Evolutionary conservation across 2,329 filamentous ascomycete species (phyloP), one percentile per base, ranked within the genome.

Genomic region (Fusarium virguliforme): DNA sequence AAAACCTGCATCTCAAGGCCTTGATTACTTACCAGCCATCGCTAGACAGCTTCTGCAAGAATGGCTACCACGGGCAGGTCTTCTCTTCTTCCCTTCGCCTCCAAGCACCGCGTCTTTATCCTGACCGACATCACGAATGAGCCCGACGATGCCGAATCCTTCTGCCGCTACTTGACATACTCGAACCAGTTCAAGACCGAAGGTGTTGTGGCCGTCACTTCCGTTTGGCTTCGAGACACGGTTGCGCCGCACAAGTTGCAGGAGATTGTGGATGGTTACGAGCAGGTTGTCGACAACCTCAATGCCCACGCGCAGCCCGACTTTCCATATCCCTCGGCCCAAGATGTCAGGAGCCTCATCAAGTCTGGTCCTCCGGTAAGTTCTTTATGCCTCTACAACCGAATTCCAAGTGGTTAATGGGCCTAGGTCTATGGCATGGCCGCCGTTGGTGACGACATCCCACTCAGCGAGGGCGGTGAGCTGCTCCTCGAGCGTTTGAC

Each of bases 91-190:
- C 64, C 67, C 13, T 69, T 67, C 15, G 64, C 60, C 18, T 65
- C 65, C 12, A 80, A 79, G 68, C 79, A 78, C 1, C 75, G 81
- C 4, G 79, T 84, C 6, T 84, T 84, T n/a, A 79, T 85, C 50
- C 56, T 84, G n/a, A 80, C 81, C 8, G 83, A 85, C 51, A 84
- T 85, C 63, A 81, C 81, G 40, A 85, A 85, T 69, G 83, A 85
- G 65, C 83, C 82, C 1, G 83, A 85, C 60, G 83, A 85, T 70
- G 77, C 80, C 3, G 79, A 84, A 65, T 84, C 82, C 1, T 74
- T 85, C n/a, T 80, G 81, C 12, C 81, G 84, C 2, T 83, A 83
- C 62, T 76, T 86, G 4, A 74, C 82, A 0, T 85, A 85, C 65
- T 74, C 80, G 5, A 85, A 86, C 64, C 79, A 85, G 65, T 84